Evolutionary conservation across 305 asterid species (phyloP).

Genomic region (Plantago coronopus): DNA sequence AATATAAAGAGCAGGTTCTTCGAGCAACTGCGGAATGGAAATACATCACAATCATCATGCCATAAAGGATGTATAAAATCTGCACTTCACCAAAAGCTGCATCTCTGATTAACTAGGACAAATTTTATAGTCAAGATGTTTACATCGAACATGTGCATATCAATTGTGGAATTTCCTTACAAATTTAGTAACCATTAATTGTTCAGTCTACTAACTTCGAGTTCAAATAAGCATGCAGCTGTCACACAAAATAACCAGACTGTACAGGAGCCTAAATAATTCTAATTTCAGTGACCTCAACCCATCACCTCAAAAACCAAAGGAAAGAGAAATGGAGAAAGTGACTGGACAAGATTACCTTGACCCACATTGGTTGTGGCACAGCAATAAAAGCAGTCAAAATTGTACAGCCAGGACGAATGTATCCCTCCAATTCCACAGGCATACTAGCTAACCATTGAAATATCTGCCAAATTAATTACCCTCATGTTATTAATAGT

Average conservation of each 20-base stretch:
- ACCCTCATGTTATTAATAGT: slow-evolving; percentile 29
- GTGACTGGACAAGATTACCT: slow-evolving; percentile 42
- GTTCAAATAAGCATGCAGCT: no score
- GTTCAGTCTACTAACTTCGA: no score
- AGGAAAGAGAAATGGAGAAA: neutral
- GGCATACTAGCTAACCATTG: slow-evolving; percentile 97
- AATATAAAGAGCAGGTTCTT: slow-evolving; percentile 60
- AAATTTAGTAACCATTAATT: no score
- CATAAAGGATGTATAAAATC: slow-evolving; percentile 18
- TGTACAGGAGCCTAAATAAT: neutral
- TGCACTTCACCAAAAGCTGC: slow-evolving; percentile 1
- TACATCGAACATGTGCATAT: neutral
- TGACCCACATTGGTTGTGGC: slow-evolving; percentile 69
- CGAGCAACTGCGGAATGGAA: slow-evolving; percentile 56
- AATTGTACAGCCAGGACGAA: slow-evolving; percentile 93
- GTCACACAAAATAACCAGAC: no score
- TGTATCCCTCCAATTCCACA: slow-evolving; percentile 87
- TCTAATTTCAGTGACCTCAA: neutral
- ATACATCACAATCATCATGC: slow-evolving; percentile 12
- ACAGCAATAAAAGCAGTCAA: slow-evolving; percentile 76
- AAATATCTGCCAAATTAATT: slow-evolving; percentile 53
- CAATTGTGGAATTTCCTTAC: no score
- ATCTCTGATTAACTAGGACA: slow-evolving; percentile 2
- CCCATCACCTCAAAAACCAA: neutral
- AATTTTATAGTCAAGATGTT: no score